Conservation (phyloP, 805 yeast genomes). For the Yamadazyma tumulicola region DNA sequence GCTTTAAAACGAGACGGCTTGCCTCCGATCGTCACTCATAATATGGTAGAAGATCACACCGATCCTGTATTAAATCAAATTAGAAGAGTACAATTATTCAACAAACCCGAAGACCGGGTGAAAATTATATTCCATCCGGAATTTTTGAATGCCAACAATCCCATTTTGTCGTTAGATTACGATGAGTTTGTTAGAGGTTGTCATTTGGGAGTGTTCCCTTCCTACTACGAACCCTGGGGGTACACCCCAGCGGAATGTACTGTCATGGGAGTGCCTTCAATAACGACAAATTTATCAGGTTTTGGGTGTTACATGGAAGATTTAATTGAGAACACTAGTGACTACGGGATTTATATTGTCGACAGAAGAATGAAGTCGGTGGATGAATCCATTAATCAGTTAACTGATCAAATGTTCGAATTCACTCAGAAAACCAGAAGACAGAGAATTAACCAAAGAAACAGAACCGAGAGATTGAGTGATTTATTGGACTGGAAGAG, state of each 20-base stretch:
- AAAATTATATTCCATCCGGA: slow-evolving; percentile 98
- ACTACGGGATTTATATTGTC: slow-evolving; percentile 95
- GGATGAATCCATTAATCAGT: slow-evolving; percentile 89
- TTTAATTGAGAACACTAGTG: slow-evolving; percentile 86
- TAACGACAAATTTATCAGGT: slow-evolving; percentile 93
- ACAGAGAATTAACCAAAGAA: slow-evolving; percentile 96
- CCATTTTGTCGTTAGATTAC: slow-evolving; percentile 87
- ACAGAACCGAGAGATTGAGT: slow-evolving; percentile 90
- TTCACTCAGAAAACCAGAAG: slow-evolving; percentile 88
- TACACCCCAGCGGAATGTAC: slow-evolving; percentile 99
- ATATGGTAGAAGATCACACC: slow-evolving; percentile 86
- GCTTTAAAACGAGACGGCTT: slow-evolving; percentile 85
- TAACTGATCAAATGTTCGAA: slow-evolving; percentile 84
- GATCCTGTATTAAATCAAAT: slow-evolving; percentile 93
- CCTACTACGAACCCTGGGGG: slow-evolving; percentile 99
- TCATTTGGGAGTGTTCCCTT: slow-evolving; percentile 97
- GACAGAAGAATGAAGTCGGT: slow-evolving; percentile 91
- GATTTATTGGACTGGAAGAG: slow-evolving; percentile 96
- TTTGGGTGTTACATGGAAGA: slow-evolving; percentile 99
- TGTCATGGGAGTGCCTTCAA: slow-evolving; percentile 98
- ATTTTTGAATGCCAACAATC: slow-evolving; percentile 90
- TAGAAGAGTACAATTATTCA: slow-evolving; percentile 87
- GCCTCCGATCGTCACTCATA: slow-evolving; percentile 96
- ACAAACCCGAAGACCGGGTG: slow-evolving; percentile 84
- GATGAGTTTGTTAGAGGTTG: slow-evolving; percentile 98